These are phyloP conservation scores for Boletus edulis DNA, from an alignment of 768 basidiomycete genomes.

Conservation along the genomic window DNA sequence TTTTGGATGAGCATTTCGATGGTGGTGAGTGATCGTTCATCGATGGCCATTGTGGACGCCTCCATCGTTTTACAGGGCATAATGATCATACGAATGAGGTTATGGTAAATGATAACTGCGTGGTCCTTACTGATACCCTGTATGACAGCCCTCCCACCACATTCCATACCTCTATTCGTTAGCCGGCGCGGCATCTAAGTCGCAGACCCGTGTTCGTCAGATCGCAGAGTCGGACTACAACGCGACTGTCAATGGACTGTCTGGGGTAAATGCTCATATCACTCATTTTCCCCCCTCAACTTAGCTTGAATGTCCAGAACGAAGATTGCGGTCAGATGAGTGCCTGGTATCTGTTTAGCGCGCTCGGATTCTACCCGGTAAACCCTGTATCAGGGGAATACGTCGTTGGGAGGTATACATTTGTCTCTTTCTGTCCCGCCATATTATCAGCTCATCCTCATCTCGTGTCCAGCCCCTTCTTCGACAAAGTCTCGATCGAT, in stretches of 20 bases:
- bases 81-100: conserved; percentile 83
- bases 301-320: conserved; percentile 45
- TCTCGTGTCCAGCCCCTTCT: conserved; percentile 42
- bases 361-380: conserved; percentile 83
- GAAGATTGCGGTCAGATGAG: conserved; percentile 93
- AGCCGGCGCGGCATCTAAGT: conserved; percentile 66
- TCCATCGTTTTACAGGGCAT: conserved; percentile 46
- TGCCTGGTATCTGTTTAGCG: conserved; percentile 82
- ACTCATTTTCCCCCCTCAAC: background rate
- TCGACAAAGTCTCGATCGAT: conserved; percentile 51
- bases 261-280: conserved; percentile 49
- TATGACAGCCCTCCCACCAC: conserved; percentile 71
- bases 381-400: conserved; percentile 78
- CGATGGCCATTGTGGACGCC: background rate
- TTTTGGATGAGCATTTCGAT: conserved; percentile 57
- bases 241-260: conserved; percentile 63
- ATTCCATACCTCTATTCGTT: conserved; percentile 81
- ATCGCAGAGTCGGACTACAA: conserved; percentile 67
- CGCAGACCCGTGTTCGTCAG: conserved; percentile 67
- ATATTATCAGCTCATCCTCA: background rate
- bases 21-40: conserved; percentile 34
- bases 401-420: conserved; percentile 64
- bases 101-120: background rate
- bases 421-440: background rate
- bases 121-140: conserved; percentile 2